Evolutionary conservation across 1,284 basidiomycete genomes (phyloP).

Genomic region (Waitea zeae): DNA sequence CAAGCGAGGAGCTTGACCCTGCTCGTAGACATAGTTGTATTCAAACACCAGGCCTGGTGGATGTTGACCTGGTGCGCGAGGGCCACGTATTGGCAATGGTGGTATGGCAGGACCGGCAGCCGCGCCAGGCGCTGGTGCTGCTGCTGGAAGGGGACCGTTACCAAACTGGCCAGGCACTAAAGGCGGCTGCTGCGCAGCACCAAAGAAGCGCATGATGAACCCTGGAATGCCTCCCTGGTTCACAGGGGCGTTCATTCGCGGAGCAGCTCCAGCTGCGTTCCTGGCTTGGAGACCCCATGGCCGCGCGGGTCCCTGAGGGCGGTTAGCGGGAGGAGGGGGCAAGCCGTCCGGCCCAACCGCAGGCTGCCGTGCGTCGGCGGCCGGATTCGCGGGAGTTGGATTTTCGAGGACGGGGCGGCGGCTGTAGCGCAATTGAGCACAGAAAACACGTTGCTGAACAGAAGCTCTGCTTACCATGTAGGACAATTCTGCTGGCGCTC

Average conservation of each 20-base stretch:
- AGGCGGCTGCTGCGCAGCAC: conserved; percentile 1
- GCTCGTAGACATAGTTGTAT: conserved; percentile 6
- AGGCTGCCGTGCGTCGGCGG: too few relatives aligned
- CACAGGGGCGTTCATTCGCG: conserved; percentile 3
- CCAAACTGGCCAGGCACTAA: conserved; percentile 1
- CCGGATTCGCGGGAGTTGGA: too few relatives aligned
- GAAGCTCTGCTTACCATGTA: conserved; percentile 60
- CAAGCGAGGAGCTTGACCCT: conserved; percentile 8
- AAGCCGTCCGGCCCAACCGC: too few relatives aligned
- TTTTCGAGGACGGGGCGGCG: conserved; percentile 74
- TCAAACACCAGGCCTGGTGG: conserved; percentile 4
- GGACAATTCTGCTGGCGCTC: conserved; percentile 94
- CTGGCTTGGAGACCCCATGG: too few relatives aligned
- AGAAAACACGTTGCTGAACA: conserved; percentile 8
- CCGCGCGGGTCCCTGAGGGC: too few relatives aligned
- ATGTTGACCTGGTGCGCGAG: conserved; percentile 6
- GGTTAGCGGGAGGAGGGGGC: too few relatives aligned
- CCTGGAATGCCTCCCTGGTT: conserved; percentile 5
- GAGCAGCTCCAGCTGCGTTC: too few relatives aligned
- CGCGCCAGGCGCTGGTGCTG: conserved; percentile 1
- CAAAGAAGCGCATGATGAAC: conserved; percentile 1
- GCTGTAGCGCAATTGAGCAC: conserved; percentile 25
- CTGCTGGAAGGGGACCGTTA: conserved; percentile 2
- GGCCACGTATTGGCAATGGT: neutral
- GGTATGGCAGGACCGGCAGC: neutral